Conservation (phyloP, 768 basidiomycete genomes). For the Arthromyces matolae region DNA sequence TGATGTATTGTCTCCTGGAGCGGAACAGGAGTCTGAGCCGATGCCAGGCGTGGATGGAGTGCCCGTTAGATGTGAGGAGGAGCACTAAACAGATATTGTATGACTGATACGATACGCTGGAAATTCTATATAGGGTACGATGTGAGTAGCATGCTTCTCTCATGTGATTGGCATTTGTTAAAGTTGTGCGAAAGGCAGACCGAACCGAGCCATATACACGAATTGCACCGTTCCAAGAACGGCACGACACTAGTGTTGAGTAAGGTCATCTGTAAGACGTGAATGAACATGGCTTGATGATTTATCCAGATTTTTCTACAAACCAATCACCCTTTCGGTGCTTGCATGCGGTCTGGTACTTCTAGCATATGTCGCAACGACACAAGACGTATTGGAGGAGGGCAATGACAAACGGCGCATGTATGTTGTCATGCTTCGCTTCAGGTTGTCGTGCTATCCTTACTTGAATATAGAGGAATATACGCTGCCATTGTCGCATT, state of each 20-base stretch:
- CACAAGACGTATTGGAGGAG: constrained; percentile 81
- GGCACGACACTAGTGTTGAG: constrained; percentile 80
- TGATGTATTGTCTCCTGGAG: constrained; percentile 47
- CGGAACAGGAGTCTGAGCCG: constrained; percentile 59
- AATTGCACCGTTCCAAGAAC: constrained; percentile 81
- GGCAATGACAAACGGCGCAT: constrained; percentile 77
- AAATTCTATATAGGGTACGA: constrained; percentile 66
- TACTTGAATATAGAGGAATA: constrained; percentile 50
- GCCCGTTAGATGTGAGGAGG: constrained; percentile 75
- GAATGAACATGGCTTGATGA: constrained; percentile 11
- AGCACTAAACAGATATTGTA: not conserved
- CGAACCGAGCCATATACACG: constrained; percentile 80
- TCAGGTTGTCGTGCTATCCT: constrained; percentile 6
- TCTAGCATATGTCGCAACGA: constrained; percentile 78
- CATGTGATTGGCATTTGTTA: constrained; percentile 17
- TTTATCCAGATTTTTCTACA: constrained; percentile 75
- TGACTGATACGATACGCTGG: constrained; percentile 11
- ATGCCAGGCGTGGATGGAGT: constrained; percentile 68
- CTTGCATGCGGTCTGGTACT: constrained; percentile 62
- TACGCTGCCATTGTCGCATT: constrained; percentile 76
- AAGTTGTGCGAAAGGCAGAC: constrained; percentile 55
- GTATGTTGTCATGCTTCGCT: constrained; percentile 41
- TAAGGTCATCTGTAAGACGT: constrained; percentile 31
- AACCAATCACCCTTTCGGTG: constrained; percentile 75
- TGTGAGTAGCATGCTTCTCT: constrained; percentile 48